Evolutionary conservation across 176 grass and related monocot genomes (phyloP), one percentile per base, ranked within the genome.

Genomic region (Oryza glaberrima): DNA sequence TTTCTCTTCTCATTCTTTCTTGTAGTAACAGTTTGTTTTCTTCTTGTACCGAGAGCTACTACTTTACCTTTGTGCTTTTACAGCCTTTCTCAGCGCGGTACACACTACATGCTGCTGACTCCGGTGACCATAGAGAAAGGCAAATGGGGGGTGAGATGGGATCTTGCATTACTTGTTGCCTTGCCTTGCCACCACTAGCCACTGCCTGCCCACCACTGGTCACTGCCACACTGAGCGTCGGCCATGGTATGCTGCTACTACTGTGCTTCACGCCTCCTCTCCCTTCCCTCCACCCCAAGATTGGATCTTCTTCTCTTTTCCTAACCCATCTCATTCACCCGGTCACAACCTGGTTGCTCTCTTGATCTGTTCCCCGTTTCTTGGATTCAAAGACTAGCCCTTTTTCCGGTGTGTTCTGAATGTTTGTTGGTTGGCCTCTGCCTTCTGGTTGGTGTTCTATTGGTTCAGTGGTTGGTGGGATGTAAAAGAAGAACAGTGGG

Each of bases 261-360:
- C 72, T 75, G 25, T 65, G 28, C 70, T 63, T 75, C 68, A 58
- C 54, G 17, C 68, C 70, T 32, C 28, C 7, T 10, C 58, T 16
- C 23, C 80, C 35, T 43, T 16, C 23, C 80, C 35, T 43, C 49
- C 70, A 5, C 41, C 35, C 81, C 81, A 9, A 83, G 40, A 83
- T 49, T 74, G 61, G 72, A 75, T 83, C 72, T 84, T 83, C 72
- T 84, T 41, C 6, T 41, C 40, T 45, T 45, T 36, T 47, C 41
- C 61, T 19, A 6, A 30, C 44, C 15, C 11, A 68, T 19, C 43
- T 76, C 0, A 38, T 38, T 66, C 63, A 67, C 58, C 58, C 26
- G 12, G 4, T 52, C 78, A 69, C 65, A 16, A 14, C 66, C 78
- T 13, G 25, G 32, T 35, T 56, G 17, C 4, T 71, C 20, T n/a